Percentiles rank a stretch among this genome's conserved stretches.
Conservation (phyloP, 371 early-diverging fungal species). For the Smittium culicis region DNA sequence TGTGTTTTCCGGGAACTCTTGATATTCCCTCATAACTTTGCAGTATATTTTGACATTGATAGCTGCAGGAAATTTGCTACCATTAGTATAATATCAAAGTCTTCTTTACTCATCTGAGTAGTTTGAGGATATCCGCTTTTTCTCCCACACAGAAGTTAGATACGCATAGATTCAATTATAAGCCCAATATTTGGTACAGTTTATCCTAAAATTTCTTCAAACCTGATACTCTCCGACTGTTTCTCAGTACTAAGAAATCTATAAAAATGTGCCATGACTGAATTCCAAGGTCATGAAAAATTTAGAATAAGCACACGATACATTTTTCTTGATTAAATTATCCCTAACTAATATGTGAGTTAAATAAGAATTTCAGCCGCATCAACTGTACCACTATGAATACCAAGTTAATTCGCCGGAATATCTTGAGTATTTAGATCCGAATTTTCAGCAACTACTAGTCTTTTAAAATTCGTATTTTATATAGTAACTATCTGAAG, state of each 20-base stretch:
- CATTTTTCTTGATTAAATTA: background rate
- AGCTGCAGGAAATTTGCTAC: background rate
- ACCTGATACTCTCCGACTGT: background rate
- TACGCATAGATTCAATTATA: background rate
- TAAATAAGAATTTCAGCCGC: background rate
- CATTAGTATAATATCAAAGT: background rate
- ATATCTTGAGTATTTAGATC: background rate
- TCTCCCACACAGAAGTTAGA: background rate
- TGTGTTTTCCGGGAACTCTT: background rate
- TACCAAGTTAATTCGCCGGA: background rate
- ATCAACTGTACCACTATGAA: background rate
- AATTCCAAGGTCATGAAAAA: background rate
- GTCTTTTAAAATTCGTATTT: background rate
- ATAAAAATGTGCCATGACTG: background rate
- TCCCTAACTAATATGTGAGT: background rate
- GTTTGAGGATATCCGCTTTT: background rate
- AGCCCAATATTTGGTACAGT: background rate
- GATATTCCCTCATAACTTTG: background rate
- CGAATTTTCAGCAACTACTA: background rate
- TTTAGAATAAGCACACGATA: background rate
- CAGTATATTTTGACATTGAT: background rate
- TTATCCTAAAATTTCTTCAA: background rate
- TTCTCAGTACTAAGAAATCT: background rate
- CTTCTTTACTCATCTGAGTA: background rate
- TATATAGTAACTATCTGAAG: background rate